Conservation (phyloP, 345 rosid genomes). For the Sonneratia caseolaris region DNA sequence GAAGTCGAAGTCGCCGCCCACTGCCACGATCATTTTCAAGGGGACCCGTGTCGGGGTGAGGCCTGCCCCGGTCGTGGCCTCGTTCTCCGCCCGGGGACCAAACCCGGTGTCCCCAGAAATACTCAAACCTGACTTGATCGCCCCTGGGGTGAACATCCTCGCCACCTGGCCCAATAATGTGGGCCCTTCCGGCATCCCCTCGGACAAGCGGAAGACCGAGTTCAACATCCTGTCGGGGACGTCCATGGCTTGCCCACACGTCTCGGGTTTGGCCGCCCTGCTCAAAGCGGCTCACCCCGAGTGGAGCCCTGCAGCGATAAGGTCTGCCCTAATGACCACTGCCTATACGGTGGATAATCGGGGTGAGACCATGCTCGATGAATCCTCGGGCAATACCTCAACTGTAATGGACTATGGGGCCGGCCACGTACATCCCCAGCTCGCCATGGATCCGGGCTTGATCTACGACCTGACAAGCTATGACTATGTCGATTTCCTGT, state of each 20-base stretch:
- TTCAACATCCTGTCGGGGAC: slow-evolving; percentile 89
- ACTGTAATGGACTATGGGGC: slow-evolving; percentile 68
- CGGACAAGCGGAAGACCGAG: slow-evolving; percentile 56
- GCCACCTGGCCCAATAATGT: slow-evolving; percentile 91
- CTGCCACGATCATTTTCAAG: slow-evolving; percentile 66
- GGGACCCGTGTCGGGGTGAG: slow-evolving; percentile 54
- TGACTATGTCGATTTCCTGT: slow-evolving; percentile 68
- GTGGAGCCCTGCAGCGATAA: slow-evolving; percentile 81
- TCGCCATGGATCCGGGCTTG: slow-evolving; percentile 80
- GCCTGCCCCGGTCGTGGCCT: slow-evolving; percentile 85
- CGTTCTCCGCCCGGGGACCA: slow-evolving; percentile 84
- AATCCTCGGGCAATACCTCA: slow-evolving; percentile 62
- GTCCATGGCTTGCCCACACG: slow-evolving; percentile 97
- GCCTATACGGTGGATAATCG: slow-evolving; percentile 58
- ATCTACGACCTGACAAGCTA: slow-evolving; percentile 53
- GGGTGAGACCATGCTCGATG: slow-evolving; percentile 59
- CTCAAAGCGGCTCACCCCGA: slow-evolving; percentile 83
- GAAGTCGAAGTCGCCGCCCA: slow-evolving; percentile 40
- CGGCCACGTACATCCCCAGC: slow-evolving; percentile 82
- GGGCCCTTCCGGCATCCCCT: slow-evolving; percentile 60
- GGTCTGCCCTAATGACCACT: slow-evolving; percentile 88
- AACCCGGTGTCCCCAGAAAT: slow-evolving; percentile 73
- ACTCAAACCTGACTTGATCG: slow-evolving; percentile 80
- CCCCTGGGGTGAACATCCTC: slow-evolving; percentile 86
- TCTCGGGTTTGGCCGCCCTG: slow-evolving; percentile 79